These are phyloP conservation scores for Cladosporium sp. DNA, from an alignment of 2,329 filamentous ascomycete genomes.

Conservation along the genomic window DNA sequence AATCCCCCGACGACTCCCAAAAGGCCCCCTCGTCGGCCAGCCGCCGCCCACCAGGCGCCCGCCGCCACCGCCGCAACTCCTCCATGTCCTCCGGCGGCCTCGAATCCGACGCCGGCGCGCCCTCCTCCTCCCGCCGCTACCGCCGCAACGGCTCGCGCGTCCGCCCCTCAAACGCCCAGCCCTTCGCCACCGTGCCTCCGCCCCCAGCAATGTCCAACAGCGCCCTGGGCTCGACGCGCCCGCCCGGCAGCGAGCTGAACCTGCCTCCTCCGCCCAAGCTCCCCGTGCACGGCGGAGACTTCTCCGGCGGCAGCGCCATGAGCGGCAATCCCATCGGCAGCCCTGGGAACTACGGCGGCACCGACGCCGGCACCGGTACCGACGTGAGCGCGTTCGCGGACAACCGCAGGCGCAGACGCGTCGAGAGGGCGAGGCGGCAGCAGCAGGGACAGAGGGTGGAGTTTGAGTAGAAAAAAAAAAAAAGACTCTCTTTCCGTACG, in stretches of 20 bases:
- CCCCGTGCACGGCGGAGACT: conserved; percentile 10
- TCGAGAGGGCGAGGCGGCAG: conserved; percentile 50
- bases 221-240: conserved; percentile 25
- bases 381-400: conserved; percentile 52
- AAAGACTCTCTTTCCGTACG: not conserved
- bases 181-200: conserved; percentile 33
- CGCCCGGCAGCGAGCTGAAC: conserved; percentile 29
- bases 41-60: conserved; percentile 52
- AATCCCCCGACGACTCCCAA: conserved; percentile 57
- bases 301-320: conserved; percentile 28
- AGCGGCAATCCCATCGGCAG: conserved; percentile 30
- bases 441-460: conserved; percentile 45
- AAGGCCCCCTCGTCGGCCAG: conserved; percentile 37
- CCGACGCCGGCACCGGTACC: conserved; percentile 41
- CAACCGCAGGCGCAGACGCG: conserved; percentile 54
- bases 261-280: conserved; percentile 28
- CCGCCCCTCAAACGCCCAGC: conserved; percentile 32
- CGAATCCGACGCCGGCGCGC: conserved; percentile 36
- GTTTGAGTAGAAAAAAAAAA: conserved; percentile 44
- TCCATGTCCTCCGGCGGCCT: conserved; percentile 43
- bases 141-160: conserved; percentile 23
- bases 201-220: conserved; percentile 34
- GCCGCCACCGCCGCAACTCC: conserved; percentile 33
- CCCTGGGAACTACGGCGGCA: conserved; percentile 46
- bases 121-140: conserved; percentile 22